A percentile compares a stretch with the other conserved stretches of the same genome.
Evolutionary conservation across 2,329 filamentous ascomycete genomes (phyloP).

Genomic region (Phialocephala subalpina): DNA sequence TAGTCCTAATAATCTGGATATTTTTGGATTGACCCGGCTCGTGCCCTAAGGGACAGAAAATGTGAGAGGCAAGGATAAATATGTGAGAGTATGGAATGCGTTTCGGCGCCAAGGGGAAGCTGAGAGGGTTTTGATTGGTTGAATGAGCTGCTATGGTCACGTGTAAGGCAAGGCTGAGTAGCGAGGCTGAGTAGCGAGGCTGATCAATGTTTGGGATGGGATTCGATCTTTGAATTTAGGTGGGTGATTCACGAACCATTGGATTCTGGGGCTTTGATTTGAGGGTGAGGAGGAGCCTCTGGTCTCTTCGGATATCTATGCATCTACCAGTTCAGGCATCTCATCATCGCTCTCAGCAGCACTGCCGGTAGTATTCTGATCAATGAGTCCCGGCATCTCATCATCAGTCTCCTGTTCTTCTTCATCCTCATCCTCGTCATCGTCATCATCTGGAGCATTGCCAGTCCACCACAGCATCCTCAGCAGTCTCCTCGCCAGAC

Average conservation of each 20-base stretch:
- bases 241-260: neutral
- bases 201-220: neutral
- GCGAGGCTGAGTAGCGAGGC: neutral
- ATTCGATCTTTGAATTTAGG: neutral
- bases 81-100: neutral
- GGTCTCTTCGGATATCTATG: too few species aligned
- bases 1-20: slow-evolving; percentile 3
- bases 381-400: neutral
- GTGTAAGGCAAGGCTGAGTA: neutral
- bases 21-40: neutral
- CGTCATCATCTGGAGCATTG: slow-evolving; percentile 1
- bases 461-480: slow-evolving; percentile 35
- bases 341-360: slow-evolving; percentile 23
- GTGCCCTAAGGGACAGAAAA: neutral
- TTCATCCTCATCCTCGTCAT: slow-evolving; percentile 16
- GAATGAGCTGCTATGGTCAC: neutral
- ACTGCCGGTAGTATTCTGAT: neutral
- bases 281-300: neutral
- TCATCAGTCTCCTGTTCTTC: slow-evolving; percentile 29
- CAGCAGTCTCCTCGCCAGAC: slow-evolving; percentile 31
- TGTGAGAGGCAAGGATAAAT: neutral
- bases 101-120: neutral
- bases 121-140: slow-evolving; percentile 1
- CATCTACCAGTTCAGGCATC: slow-evolving; percentile 25
- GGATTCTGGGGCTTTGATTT: neutral